Evolutionary conservation across 257 asterid species (phyloP).

Genomic region (Verbascum thapsus): DNA sequence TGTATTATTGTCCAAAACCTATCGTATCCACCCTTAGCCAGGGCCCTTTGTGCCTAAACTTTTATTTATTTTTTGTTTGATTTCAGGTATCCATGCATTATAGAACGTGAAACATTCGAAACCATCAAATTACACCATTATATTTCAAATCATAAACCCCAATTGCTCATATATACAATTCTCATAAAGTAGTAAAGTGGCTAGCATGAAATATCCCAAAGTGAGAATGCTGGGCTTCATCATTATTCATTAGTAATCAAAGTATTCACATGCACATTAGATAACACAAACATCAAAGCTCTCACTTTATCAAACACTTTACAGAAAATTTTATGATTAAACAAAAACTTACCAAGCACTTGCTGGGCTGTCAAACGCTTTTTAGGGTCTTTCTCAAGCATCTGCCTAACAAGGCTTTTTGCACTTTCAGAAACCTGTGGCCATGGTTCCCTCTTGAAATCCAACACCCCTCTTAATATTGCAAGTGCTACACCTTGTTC

Average conservation of each 20-base stretch:
- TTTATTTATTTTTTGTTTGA: too few species aligned
- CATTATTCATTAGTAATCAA: constrained; percentile 27
- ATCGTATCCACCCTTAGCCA: too few species aligned
- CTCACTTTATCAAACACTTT: constrained; percentile 35
- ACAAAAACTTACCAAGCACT: constrained; percentile 80
- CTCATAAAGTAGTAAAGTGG: too few species aligned
- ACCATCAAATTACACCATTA: too few species aligned
- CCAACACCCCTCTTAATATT: constrained; percentile 77
- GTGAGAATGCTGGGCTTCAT: constrained; percentile 24
- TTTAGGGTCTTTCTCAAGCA: constrained; percentile 80
- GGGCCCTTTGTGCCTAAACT: too few species aligned
- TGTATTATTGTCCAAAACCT: too few species aligned
- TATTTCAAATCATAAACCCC: too few species aligned
- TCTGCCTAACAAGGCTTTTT: constrained; percentile 78
- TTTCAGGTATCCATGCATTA: too few species aligned
- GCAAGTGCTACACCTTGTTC: constrained; percentile 97
- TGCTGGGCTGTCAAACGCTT: constrained; percentile 93
- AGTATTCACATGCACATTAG: constrained; percentile 33
- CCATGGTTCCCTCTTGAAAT: constrained; percentile 96
- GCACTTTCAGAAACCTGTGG: constrained; percentile 88
- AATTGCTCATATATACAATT: too few species aligned
- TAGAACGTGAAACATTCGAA: too few species aligned
- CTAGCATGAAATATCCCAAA: too few species aligned
- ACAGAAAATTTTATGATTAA: constrained; percentile 12
- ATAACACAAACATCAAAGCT: constrained; percentile 26